phyloP scores from a whole-genome alignment of 164 flowering plant genomes.

The Aristolochia californica region DNA sequence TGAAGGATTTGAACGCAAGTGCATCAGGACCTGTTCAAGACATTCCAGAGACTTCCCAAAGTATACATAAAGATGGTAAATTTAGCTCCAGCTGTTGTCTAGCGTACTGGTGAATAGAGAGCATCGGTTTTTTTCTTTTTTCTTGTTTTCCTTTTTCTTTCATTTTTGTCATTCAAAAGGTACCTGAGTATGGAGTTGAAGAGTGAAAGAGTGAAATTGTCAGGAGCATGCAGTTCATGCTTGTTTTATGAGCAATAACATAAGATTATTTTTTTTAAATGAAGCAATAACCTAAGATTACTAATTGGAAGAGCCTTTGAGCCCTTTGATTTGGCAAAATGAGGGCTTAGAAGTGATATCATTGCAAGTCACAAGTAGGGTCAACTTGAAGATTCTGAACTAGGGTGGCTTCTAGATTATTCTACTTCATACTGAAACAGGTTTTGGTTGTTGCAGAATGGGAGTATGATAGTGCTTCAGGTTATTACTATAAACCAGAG shows the following conservation, averaged over 20 bases:
- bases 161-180: not conserved
- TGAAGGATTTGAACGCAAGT: conserved; percentile 37
- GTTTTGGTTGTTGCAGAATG: conserved; percentile 54
- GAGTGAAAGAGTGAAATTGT: not conserved
- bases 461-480: conserved; percentile 59
- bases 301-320: no score
- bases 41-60: conserved; percentile 21
- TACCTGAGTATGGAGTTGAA: not conserved
- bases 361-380: no score
- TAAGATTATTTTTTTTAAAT: no score
- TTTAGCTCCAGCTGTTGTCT: not conserved
- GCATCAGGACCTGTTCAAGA: conserved; percentile 29
- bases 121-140: no score
- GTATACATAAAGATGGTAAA: conserved; percentile 18
- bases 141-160: not conserved
- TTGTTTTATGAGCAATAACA: no score
- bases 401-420: no score
- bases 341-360: no score
- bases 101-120: no score
- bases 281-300: no score
- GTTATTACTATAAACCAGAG: conserved; percentile 59
- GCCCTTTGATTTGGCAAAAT: no score
- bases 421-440: conserved; percentile 19
- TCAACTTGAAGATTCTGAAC: no score
- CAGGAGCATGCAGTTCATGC: no score